Evolutionary conservation across 164 flowering plant genomes (phyloP).

Genomic region (Taxillus chinensis): DNA sequence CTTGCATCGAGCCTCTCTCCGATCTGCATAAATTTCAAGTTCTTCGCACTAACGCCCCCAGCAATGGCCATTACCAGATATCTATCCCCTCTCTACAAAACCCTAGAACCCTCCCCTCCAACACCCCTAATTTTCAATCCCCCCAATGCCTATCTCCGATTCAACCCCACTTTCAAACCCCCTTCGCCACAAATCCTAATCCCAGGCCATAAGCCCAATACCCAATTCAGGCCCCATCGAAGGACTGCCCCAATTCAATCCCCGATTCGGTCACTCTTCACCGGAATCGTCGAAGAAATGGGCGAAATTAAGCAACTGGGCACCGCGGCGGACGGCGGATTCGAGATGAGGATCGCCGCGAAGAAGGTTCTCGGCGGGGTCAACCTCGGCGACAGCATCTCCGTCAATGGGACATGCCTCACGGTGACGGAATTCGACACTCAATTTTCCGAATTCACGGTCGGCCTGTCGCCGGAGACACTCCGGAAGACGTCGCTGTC

Average conservation of each 20-base stretch:
- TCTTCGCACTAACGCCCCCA: not conserved
- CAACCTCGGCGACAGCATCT: constrained; percentile 84
- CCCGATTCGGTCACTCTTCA: constrained; percentile 47
- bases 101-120: constrained; percentile 5
- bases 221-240: constrained; percentile 7
- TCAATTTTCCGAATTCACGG: constrained; percentile 40
- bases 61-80: constrained; percentile 10
- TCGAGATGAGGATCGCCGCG: constrained; percentile 53
- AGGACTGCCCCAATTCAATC: not conserved
- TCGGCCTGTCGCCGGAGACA: constrained; percentile 82
- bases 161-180: constrained; percentile 15
- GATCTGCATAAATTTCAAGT: no score
- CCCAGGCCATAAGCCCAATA: constrained; percentile 6
- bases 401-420: constrained; percentile 85
- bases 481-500: constrained; percentile 57
- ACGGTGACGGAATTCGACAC: constrained; percentile 65
- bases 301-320: constrained; percentile 66
- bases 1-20: no score
- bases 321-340: constrained; percentile 36
- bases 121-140: constrained; percentile 9
- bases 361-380: constrained; percentile 57
- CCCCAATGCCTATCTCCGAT: constrained; percentile 11
- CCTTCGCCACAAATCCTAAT: constrained; percentile 11
- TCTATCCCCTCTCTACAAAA: constrained; percentile 11
- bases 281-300: constrained; percentile 88